Base-by-base conservation (phyloP, 2,329 filamentous ascomycete genomes). In the Elsinoe ampelina region DNA sequence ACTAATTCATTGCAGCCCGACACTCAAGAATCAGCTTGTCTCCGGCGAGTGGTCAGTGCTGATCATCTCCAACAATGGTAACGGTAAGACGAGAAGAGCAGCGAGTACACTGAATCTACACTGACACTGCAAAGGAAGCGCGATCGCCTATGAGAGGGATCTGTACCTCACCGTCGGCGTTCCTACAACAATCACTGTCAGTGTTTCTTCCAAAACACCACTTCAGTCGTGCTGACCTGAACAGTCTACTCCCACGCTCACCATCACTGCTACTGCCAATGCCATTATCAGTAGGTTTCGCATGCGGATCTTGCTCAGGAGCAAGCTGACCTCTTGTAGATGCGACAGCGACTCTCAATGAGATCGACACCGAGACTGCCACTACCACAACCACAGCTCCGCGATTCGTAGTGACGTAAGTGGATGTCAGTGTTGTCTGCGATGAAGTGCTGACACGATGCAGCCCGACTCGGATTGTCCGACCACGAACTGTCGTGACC, bases 81-180 rank as follows among this genome's bases (percentile, higher is more conserved):
- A 70, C 41, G 72, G 70, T 56, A 55, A n/a, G 13, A 19, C 7
- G 26, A 30, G 26, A 13, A 10, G 34, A 32, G 5, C 11, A 7
- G 7, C 50, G 13, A n/a, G 8, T 26, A 7, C 5, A 10, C 2
- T 7, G n/a, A 35, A n/a, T 15, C 34, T 7, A 4, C n/a, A 20
- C 50, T 54, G 34, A 54, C 34, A 15, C 3, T 22, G 2, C 50
- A 10, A 17, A 54, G 50, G 50, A 15, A 66, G 70, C 19, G 73
- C 74, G 1, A 74, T 76, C 51, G 73, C 71, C 15, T 75, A 71
- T 67, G 65, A 76, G 61, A 68, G 74, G 64, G 71, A 74, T 65
- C 70, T 65, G 62, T 67, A 41, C 10, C 63, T 74, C 2, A 64
- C 61, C 17, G 72, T 73, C 43, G 72, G 68, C 4, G 58, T 64